Conservation (phyloP, 352 stramenopile genomes). For the Phytopythium mirpurense region DNA sequence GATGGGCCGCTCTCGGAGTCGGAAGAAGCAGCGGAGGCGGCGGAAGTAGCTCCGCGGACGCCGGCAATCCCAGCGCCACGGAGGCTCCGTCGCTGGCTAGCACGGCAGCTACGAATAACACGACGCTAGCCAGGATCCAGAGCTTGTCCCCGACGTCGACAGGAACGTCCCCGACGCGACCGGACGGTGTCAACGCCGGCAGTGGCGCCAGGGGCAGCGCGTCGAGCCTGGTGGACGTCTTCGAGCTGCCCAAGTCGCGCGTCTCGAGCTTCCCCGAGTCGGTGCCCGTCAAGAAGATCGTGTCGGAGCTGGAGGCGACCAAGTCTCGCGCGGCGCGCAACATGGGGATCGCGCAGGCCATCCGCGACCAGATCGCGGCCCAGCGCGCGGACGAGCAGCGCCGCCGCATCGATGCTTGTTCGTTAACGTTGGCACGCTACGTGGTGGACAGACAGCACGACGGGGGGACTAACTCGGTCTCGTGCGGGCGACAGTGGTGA, state of each 20-base stretch:
- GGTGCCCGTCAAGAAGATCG: constrained; percentile 54
- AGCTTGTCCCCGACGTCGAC: constrained; percentile 22
- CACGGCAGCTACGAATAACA: background rate
- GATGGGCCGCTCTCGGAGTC: background rate
- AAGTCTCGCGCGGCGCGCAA: constrained; percentile 53
- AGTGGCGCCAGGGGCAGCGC: constrained; percentile 7
- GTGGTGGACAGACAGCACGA: no score
- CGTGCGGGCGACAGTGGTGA: constrained; percentile 13
- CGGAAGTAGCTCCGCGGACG: background rate
- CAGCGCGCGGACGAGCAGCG: constrained; percentile 36
- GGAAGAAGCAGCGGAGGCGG: constrained; percentile 1
- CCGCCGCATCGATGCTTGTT: constrained; percentile 34
- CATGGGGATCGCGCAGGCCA: constrained; percentile 60
- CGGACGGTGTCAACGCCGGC: background rate
- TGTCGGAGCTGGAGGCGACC: constrained; percentile 57
- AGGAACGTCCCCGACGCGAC: constrained; percentile 12
- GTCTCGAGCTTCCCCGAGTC: constrained; percentile 60
- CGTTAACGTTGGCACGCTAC: background rate
- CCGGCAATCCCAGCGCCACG: constrained; percentile 7
- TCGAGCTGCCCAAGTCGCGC: constrained; percentile 44
- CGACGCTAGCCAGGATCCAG: constrained; percentile 28
- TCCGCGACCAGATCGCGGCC: constrained; percentile 46
- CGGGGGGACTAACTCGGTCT: background rate
- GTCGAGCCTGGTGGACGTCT: constrained; percentile 8
- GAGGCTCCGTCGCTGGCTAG: background rate